Conservation (phyloP, 1,284 basidiomycete species). For the Boletus sp. region DNA sequence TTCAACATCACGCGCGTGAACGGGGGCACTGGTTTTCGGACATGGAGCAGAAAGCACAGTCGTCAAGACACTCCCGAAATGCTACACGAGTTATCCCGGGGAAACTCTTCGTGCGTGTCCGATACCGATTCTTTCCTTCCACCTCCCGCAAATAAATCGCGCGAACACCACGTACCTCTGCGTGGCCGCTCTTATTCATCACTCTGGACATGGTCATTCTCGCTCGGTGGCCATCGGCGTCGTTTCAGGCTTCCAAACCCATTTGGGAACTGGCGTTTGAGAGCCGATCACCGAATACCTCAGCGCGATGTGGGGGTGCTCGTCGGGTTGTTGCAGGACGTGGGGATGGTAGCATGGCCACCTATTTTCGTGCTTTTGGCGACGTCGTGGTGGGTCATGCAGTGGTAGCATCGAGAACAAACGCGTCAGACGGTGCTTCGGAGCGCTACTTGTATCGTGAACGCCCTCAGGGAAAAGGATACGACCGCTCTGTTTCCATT, state of each 20-base stretch:
- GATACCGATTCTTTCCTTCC: constrained; percentile 18
- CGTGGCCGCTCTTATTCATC: constrained; percentile 20
- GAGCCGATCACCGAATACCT: constrained; percentile 7
- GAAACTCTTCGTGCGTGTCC: not conserved
- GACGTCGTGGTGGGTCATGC: constrained; percentile 30
- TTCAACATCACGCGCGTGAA: constrained; percentile 31
- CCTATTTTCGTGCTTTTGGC: constrained; percentile 28
- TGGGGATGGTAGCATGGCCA: constrained; percentile 38
- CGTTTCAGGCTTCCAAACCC: constrained; percentile 29
- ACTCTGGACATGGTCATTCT: constrained; percentile 27
- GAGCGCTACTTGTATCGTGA: not conserved
- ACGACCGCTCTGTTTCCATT: not conserved
- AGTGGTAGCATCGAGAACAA: constrained; percentile 16
- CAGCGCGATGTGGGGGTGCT: constrained; percentile 28
- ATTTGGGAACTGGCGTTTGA: constrained; percentile 3
- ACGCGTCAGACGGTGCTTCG: not conserved
- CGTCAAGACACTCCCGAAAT: constrained; percentile 11
- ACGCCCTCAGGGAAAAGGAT: not conserved
- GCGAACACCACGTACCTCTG: not conserved
- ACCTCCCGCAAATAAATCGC: constrained; percentile 14
- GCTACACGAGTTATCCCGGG: constrained; percentile 11
- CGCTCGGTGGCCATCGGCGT: constrained; percentile 28
- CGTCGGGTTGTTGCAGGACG: constrained; percentile 34
- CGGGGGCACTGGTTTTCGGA: constrained; percentile 5
- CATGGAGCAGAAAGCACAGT: constrained; percentile 4